A percentile compares a stretch with the other conserved stretches of the same genome.
Evolutionary conservation across 495 filamentous ascomycete species (phyloP).

Genomic region (Chlorociboria aeruginascens): DNA sequence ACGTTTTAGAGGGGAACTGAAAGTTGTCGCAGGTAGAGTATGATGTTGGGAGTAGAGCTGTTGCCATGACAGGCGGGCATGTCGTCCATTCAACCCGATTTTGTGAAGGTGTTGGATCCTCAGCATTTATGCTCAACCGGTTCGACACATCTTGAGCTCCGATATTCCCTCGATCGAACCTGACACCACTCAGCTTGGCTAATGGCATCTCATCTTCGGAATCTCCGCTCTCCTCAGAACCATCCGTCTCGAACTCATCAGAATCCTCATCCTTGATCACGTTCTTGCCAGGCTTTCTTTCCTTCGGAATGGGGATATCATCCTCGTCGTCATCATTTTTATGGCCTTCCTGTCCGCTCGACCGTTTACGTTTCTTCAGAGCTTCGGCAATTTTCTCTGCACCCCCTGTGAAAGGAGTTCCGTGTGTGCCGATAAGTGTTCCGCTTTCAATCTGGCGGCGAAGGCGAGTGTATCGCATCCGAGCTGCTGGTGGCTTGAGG

Average conservation of each 20-base stretch:
- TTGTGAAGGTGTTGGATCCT: too few species aligned
- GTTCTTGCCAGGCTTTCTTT: not conserved
- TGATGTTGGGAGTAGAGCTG: too few species aligned
- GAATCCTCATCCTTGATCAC: not conserved
- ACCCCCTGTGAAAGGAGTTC: conserved; percentile 4
- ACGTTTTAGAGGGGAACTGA: too few species aligned
- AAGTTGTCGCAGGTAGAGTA: too few species aligned
- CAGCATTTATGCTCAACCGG: too few species aligned
- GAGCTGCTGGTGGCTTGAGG: conserved; percentile 26
- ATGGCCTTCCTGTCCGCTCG: not conserved
- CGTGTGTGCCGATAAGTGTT: conserved; percentile 16
- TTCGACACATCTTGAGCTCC: too few species aligned
- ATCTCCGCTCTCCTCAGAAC: not conserved
- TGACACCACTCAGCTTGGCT: conserved; percentile 3
- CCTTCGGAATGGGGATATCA: not conserved
- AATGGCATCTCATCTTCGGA: conserved; percentile 17
- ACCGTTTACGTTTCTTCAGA: not conserved
- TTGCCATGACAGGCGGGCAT: too few species aligned
- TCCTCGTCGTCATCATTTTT: not conserved
- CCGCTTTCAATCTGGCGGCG: conserved; percentile 24
- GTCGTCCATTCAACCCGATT: too few species aligned
- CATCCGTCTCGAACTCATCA: too few species aligned
- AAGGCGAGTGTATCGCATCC: conserved; percentile 27
- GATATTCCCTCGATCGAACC: too few species aligned
- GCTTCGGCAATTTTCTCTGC: conserved; percentile 1